Percentiles rank a stretch among this genome's conserved stretches.
Conservation (phyloP, 352 stramenopile species). For the Phytophthora constricta region DNA sequence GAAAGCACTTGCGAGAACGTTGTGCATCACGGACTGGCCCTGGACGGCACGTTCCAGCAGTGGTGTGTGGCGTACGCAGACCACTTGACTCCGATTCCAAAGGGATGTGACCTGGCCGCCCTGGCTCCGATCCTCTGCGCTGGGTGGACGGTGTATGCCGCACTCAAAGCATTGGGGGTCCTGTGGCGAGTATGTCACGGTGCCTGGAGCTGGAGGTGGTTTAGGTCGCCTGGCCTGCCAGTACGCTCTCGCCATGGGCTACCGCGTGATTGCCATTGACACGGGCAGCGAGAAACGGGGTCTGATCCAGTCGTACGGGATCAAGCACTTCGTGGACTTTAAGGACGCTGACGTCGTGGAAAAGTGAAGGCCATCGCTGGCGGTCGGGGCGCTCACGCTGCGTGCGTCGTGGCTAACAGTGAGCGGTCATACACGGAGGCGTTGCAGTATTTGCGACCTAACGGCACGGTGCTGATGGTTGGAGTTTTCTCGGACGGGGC, state of each 20-base stretch:
- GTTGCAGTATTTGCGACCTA: slow-evolving; percentile 49
- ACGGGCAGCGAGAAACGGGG: slow-evolving; percentile 47
- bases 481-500: slow-evolving; percentile 45
- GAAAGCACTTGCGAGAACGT: slow-evolving; percentile 27
- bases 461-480: slow-evolving; percentile 61
- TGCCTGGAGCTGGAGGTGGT: slow-evolving; percentile 69
- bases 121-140: slow-evolving; percentile 73
- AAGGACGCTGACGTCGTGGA: slow-evolving; percentile 39
- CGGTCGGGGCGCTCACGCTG: slow-evolving; percentile 46
- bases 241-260: slow-evolving; percentile 67
- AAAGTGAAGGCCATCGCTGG: slow-evolving; percentile 21
- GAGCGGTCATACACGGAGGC: slow-evolving; percentile 41
- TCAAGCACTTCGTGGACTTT: slow-evolving; percentile 56
- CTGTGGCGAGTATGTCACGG: slow-evolving; percentile 26
- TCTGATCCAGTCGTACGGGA: slow-evolving; percentile 52
- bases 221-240: slow-evolving; percentile 81
- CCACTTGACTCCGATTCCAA: slow-evolving; percentile 65
- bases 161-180: slow-evolving; percentile 49
- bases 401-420: slow-evolving; percentile 62
- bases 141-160: slow-evolving; percentile 75
- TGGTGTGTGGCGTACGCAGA: slow-evolving; percentile 58
- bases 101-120: slow-evolving; percentile 44
- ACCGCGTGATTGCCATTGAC: slow-evolving; percentile 62
- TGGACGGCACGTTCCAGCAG: slow-evolving; percentile 9
- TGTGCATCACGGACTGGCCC: slow-evolving; percentile 14